phyloP scores from a whole-genome alignment of 2,329 filamentous ascomycete species.

The Calonectria multiphialidica region DNA sequence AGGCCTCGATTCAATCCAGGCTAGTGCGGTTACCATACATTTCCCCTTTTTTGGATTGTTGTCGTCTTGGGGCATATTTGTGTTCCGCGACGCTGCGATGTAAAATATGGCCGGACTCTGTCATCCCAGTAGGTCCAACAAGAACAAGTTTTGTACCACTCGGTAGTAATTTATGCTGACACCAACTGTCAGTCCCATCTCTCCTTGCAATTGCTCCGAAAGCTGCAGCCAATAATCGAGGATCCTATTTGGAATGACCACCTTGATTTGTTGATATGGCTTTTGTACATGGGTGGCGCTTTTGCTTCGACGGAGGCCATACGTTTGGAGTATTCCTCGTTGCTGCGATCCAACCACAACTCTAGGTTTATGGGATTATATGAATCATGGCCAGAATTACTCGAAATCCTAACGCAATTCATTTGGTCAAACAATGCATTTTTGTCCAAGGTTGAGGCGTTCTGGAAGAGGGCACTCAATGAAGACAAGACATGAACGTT shows the following conservation, averaged over 20 bases:
- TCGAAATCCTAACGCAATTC: constrained; percentile 48
- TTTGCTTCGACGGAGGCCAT: constrained; percentile 48
- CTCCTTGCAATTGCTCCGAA: constrained; percentile 47
- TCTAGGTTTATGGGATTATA: constrained; percentile 31
- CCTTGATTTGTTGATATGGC: constrained; percentile 50
- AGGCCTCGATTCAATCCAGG: constrained; percentile 56
- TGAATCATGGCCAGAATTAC: constrained; percentile 48
- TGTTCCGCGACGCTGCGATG: constrained; percentile 55
- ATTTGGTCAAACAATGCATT: constrained; percentile 56
- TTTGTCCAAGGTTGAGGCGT: constrained; percentile 39
- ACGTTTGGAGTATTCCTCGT: constrained; percentile 43
- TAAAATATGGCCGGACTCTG: constrained; percentile 52
- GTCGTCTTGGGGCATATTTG: constrained; percentile 55
- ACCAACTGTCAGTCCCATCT: constrained; percentile 41
- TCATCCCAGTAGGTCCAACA: constrained; percentile 51
- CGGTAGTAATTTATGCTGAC: neutral
- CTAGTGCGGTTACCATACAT: constrained; percentile 41
- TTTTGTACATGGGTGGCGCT: constrained; percentile 52
- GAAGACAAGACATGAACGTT: neutral
- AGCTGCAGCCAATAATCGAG: constrained; percentile 44
- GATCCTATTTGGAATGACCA: constrained; percentile 48
- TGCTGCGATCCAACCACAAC: constrained; percentile 39
- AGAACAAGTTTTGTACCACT: neutral
- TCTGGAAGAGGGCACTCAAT: constrained; percentile 46
- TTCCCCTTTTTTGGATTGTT: constrained; percentile 47